Base-by-base conservation (phyloP, 352 stramenopile species). In the Globisporangium echinulatum region DNA sequence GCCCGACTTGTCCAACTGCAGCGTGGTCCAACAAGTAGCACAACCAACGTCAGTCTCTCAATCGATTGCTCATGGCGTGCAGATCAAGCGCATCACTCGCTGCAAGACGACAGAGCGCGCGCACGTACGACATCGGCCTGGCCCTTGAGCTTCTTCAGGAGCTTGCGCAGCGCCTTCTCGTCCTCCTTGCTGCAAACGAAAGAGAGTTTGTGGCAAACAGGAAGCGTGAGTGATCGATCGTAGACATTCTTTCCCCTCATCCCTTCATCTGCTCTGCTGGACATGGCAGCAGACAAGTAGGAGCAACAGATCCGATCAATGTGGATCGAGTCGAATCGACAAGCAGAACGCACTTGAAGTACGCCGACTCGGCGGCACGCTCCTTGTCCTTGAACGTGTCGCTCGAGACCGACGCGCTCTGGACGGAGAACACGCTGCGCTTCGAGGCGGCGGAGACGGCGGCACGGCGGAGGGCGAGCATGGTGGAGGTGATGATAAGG, bases 111-210 rank as follows among this genome's bases (percentile, higher is more conserved):
- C 25, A 33, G 14, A 54, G 14, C 4, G 3, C 6, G 19, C 25
- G 25, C 25, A 65, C 68, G 54, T 36, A 76, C 74, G 52, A 68
- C 68, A 58, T 94, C 83, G 8, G 83, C 75, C 72, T 95, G 83
- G 15, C 67, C 73, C 74, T 95, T 93, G 68, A 95, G 71, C 79
- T 95, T 95, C 70, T 91, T 75, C 49, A 95, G 72, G 57, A 95
- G 75, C 73, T 90, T 90, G 70, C 85, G 85, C 25, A 95, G 82
- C 17, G 82, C 38, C 70, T 89, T 91, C 68, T 95, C 85, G 62
- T 95, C 85, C 61, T 91, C 67, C 74, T 95, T 95, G 77, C 85
- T 95, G 59, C 49, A 54, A 15, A 2, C 57, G 37, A 33, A 33
- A 33, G 25, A 33, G 25, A 3, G 25, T 36, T 10, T 19, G 44